Evolutionary conservation across 305 asterid species (phyloP).

Genomic region (Fraxinus sp.): DNA sequence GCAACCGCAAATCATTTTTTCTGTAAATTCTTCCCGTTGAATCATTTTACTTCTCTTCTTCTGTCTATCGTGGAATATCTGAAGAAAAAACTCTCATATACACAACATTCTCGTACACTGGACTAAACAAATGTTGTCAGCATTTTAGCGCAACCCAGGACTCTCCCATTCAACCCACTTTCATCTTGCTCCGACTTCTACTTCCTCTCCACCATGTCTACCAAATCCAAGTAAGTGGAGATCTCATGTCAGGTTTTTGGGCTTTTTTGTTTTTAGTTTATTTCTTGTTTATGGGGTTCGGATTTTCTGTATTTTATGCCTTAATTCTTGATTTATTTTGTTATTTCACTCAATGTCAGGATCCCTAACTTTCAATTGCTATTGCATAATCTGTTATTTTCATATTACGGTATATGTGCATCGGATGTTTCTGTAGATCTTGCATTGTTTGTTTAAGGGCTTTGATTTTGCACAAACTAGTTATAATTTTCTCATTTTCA

Average conservation of each 20-base stretch:
- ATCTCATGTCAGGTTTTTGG: constrained; percentile 45
- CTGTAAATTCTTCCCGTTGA: constrained; percentile 32
- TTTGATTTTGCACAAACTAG: constrained; percentile 11
- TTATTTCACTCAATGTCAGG: not conserved
- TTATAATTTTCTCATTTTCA: constrained; percentile 23
- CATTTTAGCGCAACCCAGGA: constrained; percentile 28
- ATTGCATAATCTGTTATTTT: not conserved
- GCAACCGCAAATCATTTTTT: constrained; percentile 13
- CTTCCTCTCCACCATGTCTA: constrained; percentile 52
- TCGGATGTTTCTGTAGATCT: constrained; percentile 26
- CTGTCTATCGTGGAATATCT: constrained; percentile 18
- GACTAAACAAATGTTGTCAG: constrained; percentile 27
- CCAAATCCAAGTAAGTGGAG: constrained; percentile 82
- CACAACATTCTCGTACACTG: constrained; percentile 3
- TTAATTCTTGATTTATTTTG: not conserved
- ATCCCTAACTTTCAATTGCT: not conserved
- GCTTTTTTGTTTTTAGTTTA: constrained; percentile 14
- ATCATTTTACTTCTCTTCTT: constrained; percentile 6
- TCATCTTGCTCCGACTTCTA: constrained; percentile 6
- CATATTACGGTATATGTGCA: constrained; percentile 9
- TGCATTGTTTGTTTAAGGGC: constrained; percentile 17
- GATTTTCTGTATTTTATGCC: constrained; percentile 16
- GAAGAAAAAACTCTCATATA: not conserved
- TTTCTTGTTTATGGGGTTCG: constrained; percentile 21
- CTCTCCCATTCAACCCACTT: not conserved